Conservation (phyloP, 2,329 filamentous ascomycete genomes). For the Ascochyta koolunga region DNA sequence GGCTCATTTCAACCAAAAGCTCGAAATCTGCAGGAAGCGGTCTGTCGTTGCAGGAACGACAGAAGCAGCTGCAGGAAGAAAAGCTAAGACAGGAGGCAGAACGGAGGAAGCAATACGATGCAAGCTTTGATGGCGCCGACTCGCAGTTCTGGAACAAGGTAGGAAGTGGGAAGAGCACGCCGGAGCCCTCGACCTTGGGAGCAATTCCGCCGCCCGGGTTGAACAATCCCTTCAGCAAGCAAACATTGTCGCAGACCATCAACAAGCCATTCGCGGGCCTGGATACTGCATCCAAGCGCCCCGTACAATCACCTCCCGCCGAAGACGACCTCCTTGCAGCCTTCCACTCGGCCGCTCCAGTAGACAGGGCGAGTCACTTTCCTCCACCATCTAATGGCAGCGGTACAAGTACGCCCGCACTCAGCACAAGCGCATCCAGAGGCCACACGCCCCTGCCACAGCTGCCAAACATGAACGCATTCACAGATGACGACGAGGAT, state of each 20-base stretch:
- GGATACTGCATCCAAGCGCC: slow-evolving; percentile 38
- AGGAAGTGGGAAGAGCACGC: slow-evolving; percentile 60
- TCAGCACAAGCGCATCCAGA: slow-evolving; percentile 32
- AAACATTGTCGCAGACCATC: slow-evolving; percentile 43
- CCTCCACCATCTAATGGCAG: slow-evolving; percentile 53
- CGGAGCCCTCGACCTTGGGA: slow-evolving; percentile 48
- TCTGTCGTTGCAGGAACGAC: slow-evolving; percentile 69
- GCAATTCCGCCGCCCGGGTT: slow-evolving; percentile 27
- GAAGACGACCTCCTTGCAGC: slow-evolving; percentile 67
- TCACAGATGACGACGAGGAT: slow-evolving; percentile 74
- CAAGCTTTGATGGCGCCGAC: slow-evolving; percentile 72
- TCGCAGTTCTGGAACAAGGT: slow-evolving; percentile 77
- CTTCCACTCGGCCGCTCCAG: slow-evolving; percentile 64
- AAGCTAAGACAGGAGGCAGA: slow-evolving; percentile 79
- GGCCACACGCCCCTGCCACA: slow-evolving; percentile 38
- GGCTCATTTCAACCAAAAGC: slow-evolving; percentile 68
- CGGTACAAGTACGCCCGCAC: slow-evolving; percentile 50
- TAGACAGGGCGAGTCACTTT: slow-evolving; percentile 65
- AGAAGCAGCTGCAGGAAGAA: slow-evolving; percentile 76
- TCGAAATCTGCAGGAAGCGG: slow-evolving; percentile 68
- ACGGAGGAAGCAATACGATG: slow-evolving; percentile 71
- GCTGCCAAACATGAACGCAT: slow-evolving; percentile 25
- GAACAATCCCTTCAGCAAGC: slow-evolving; percentile 30
- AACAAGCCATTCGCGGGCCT: slow-evolving; percentile 49
- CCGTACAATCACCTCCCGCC: slow-evolving; percentile 42